These are phyloP conservation scores for Murraya paniculata DNA, from an alignment of 345 rosid genomes.

Conservation along the genomic window DNA sequence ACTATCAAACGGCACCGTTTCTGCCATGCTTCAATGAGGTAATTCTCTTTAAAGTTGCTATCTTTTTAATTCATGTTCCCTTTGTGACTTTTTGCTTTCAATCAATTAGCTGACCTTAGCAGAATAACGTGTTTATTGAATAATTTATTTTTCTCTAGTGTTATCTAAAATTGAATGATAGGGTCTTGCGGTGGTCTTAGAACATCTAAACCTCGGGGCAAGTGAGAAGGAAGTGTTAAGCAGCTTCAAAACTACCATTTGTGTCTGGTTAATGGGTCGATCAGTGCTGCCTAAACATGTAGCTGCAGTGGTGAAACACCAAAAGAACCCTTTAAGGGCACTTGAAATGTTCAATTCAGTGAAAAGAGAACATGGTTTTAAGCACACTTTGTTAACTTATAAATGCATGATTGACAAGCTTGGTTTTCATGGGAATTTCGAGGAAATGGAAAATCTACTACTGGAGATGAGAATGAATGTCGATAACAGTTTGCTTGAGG, in stretches of 20 bases:
- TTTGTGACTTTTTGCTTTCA: background rate
- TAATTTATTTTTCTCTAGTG: background rate
- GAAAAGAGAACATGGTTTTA: constrained; percentile 59
- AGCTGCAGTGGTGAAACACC: constrained; percentile 66
- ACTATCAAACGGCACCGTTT: background rate
- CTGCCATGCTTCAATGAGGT: background rate
- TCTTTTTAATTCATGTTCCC: constrained; percentile 4
- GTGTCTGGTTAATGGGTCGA: constrained; percentile 43
- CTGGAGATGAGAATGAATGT: constrained; percentile 52
- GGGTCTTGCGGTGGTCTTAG: constrained; percentile 17
- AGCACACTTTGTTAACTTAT: constrained; percentile 72
- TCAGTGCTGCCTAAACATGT: constrained; percentile 79
- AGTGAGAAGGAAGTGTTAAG: constrained; percentile 6
- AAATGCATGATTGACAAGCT: constrained; percentile 71
- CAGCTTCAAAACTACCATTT: background rate
- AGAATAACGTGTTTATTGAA: background rate
- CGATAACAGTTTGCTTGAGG: constrained; percentile 59
- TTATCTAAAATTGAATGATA: background rate
- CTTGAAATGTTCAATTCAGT: constrained; percentile 72
- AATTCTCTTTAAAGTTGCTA: background rate
- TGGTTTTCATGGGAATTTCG: constrained; percentile 69
- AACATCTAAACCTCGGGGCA: constrained; percentile 13
- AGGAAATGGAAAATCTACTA: constrained; percentile 67
- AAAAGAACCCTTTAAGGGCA: constrained; percentile 67
- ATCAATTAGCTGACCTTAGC: background rate